Conservation (phyloP, 352 stramenopile species). For the Globisporangium carolinianum region DNA sequence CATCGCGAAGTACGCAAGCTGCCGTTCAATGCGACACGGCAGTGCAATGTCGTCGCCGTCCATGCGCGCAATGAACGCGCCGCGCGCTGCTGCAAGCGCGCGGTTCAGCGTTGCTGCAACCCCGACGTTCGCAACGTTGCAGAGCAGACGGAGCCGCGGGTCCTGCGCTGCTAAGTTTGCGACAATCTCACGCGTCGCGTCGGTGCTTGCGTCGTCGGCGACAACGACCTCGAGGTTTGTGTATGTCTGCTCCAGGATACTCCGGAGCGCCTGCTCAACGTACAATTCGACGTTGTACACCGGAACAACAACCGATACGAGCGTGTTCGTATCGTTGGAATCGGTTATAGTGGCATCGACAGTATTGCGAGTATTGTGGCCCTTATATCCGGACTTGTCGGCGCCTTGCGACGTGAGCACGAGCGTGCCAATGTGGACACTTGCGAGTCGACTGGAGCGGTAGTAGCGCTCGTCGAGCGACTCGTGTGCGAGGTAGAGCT, state of each 20-base stretch:
- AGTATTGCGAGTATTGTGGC: background rate
- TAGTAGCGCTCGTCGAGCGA: slow-evolving; percentile 58
- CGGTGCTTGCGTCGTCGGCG: slow-evolving; percentile 61
- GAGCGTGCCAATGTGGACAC: slow-evolving; percentile 78
- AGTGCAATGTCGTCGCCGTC: slow-evolving; percentile 78
- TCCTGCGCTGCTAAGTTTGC: slow-evolving; percentile 31
- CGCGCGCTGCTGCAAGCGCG: slow-evolving; percentile 39
- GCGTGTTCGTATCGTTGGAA: background rate
- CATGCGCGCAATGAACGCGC: slow-evolving; percentile 72
- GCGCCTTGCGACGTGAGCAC: slow-evolving; percentile 17
- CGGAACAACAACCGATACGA: slow-evolving; percentile 68
- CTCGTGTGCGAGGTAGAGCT: slow-evolving; percentile 23
- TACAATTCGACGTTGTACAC: slow-evolving; percentile 50
- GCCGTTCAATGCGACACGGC: slow-evolving; percentile 41
- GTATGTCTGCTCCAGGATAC: slow-evolving; percentile 29
- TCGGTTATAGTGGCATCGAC: too few species aligned
- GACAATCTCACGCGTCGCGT: slow-evolving; percentile 32
- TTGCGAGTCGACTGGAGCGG: slow-evolving; percentile 38
- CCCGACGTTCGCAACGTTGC: slow-evolving; percentile 37
- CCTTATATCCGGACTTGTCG: too few species aligned
- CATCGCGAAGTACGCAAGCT: slow-evolving; percentile 36
- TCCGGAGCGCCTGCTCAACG: slow-evolving; percentile 40
- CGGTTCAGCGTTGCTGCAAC: slow-evolving; percentile 69
- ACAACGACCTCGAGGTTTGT: slow-evolving; percentile 58
- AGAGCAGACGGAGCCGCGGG: slow-evolving; percentile 30